A percentile compares a stretch with the other conserved stretches of the same genome.
These are phyloP conservation scores for Talaromyces sp. DNA, from an alignment of 2,329 filamentous ascomycete species.

Conservation along the genomic window DNA sequence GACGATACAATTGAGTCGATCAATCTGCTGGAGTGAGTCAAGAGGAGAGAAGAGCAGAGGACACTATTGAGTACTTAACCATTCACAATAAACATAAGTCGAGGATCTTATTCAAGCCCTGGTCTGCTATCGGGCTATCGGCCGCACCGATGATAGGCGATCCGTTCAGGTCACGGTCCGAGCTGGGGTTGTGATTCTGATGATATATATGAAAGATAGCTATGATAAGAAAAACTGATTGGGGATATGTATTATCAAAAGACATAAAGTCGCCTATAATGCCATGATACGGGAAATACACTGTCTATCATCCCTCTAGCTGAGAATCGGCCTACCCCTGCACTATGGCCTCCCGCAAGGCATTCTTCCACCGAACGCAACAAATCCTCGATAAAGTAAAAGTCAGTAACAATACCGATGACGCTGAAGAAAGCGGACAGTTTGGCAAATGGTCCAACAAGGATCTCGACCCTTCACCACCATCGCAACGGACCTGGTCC, in stretches of 20 bases:
- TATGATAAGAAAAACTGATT: not conserved
- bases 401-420: not conserved
- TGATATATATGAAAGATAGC: not conserved
- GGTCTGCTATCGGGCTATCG: not conserved
- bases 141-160: not conserved
- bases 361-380: not conserved
- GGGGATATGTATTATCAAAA: not conserved
- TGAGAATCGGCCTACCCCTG: not conserved
- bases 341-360: not conserved
- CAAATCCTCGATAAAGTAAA: constrained; percentile 4
- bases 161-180: not conserved
- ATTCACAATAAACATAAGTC: not conserved
- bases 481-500: constrained; percentile 7
- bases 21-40: not conserved
- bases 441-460: constrained; percentile 17
- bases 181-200: not conserved
- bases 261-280: not conserved
- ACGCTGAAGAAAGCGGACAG: constrained; percentile 8
- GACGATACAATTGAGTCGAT: not conserved
- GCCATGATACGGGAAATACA: not conserved
- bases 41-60: no score
- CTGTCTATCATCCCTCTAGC: not conserved
- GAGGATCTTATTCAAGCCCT: not conserved
- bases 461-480: constrained; percentile 16
- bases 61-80: not conserved